Conservation (phyloP, 106 monocot species). For the Triglochin maritima region DNA sequence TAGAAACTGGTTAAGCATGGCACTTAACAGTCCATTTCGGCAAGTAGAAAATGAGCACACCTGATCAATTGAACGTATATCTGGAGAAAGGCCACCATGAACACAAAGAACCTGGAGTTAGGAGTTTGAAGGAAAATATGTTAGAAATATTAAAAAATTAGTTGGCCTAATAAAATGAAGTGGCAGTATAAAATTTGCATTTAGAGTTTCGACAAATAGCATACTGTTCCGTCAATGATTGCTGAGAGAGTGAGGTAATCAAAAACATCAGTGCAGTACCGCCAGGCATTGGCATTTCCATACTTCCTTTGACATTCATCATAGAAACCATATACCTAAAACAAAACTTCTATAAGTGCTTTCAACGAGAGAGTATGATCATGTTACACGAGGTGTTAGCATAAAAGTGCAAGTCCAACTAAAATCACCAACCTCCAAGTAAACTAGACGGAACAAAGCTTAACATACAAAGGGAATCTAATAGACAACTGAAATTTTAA, state of each 20-base stretch:
- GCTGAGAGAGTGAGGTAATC: conserved; percentile 95
- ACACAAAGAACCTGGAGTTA: conserved; percentile 84
- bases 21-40: no score
- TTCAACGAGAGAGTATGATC: neutral
- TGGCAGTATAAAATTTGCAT: no score
- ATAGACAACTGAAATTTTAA: neutral
- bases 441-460: no score
- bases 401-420: no score
- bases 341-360: neutral
- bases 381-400: neutral
- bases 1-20: no score
- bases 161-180: neutral
- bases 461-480: neutral
- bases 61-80: conserved; percentile 93
- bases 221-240: conserved; percentile 95
- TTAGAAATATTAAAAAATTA: neutral
- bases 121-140: neutral
- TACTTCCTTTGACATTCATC: conserved; percentile 98
- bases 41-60: conserved; percentile 16
- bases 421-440: no score
- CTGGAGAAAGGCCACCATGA: conserved; percentile 96
- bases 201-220: conserved; percentile 4
- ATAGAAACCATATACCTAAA: conserved; percentile 96
- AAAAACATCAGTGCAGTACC: conserved; percentile 98
- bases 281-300: conserved; percentile 98